Base-by-base conservation (phyloP, 1,139 yeast genomes). In the Suhomyces maxii region DNA sequence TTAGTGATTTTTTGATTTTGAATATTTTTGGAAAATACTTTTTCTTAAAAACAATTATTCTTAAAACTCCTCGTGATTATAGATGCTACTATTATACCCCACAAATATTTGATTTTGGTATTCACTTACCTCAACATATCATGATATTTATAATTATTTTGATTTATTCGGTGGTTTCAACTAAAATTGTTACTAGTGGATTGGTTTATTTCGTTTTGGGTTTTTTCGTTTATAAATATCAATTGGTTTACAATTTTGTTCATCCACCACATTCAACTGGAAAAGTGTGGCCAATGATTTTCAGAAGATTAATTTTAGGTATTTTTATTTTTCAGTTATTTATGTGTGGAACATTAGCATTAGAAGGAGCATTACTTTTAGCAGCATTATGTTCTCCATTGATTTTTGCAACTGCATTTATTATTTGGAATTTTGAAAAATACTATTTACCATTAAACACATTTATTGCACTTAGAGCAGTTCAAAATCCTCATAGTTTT, bases 211-310 rank as follows among this genome's bases (percentile, higher is more conserved):
- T 83, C 56, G 61, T 80, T 8, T 60, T 83, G 46, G 89, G 89
- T 0, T 82, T 76, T 56, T 81, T 80, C 59, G 85, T 83, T 10
- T 82, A 80, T 63, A 83, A 83, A 59, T 83, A 83, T 59, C 88
- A 83, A 60, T 66, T 83, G 40, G 71, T 83, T 34, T 83, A 82
- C 57, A 80, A 85, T 2, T 80, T 84, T 71, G 84, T 82, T 8
- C 89, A 83, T 58, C 84, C 86, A 1, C 85, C 83, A 18, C 88
- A 83, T 61, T 82, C 86, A 7, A 83, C 88, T 0, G 89, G 88
- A 1, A 82, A 81, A 54, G 82, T 82, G 6, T 83, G 88, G 88
- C 86, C 87, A 1, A 73, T 83, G 61, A 77, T 83, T 3, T 81
- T 83, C 51, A 69, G 84, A 51, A 65, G 88, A 41, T 76, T 82